Evolutionary conservation across 331 rosid species (phyloP).

Genomic region (Malus hybrid): DNA sequence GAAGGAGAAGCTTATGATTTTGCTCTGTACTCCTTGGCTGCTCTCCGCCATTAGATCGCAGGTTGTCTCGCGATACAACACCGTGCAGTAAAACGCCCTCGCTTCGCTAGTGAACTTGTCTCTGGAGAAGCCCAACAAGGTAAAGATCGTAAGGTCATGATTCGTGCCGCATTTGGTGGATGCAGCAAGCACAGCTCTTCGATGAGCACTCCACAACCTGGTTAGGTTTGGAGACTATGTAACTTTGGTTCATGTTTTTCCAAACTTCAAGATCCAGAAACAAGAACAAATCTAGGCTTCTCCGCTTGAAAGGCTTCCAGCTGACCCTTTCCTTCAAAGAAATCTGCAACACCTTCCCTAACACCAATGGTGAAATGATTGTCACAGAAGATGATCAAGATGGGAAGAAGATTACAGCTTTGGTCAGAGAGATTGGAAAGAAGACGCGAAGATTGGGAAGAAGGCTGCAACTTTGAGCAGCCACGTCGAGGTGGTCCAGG

Average conservation of each 20-base stretch:
- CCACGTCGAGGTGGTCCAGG: too few species aligned
- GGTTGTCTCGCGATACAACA: conserved; percentile 34
- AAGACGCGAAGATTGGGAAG: too few species aligned
- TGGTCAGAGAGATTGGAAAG: conserved; percentile 48
- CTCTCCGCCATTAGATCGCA: conserved; percentile 37
- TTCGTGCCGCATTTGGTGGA: conserved; percentile 52
- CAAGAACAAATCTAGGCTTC: conserved; percentile 45
- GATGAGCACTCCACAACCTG: conserved; percentile 73
- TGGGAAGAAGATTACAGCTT: conserved; percentile 52
- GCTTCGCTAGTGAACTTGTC: conserved; percentile 36
- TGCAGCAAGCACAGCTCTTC: conserved; percentile 65
- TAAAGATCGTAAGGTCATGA: conserved; percentile 69
- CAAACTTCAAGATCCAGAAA: conserved; percentile 40
- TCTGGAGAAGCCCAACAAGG: conserved; percentile 44
- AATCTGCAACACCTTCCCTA: conserved; percentile 57
- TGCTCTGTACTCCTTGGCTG: conserved; percentile 46
- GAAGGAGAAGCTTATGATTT: conserved; percentile 44
- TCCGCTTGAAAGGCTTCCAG: conserved; percentile 65
- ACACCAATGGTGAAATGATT: conserved; percentile 75
- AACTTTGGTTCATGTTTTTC: conserved; percentile 72
- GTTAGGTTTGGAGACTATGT: conserved; percentile 64
- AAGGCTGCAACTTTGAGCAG: too few species aligned
- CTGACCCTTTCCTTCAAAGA: conserved; percentile 76
- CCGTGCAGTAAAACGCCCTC: conserved; percentile 62
- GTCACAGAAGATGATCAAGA: conserved; percentile 80